These are phyloP conservation scores for Chloris gayana DNA, from an alignment of 176 grass and related monocot species.

Conservation along the genomic window DNA sequence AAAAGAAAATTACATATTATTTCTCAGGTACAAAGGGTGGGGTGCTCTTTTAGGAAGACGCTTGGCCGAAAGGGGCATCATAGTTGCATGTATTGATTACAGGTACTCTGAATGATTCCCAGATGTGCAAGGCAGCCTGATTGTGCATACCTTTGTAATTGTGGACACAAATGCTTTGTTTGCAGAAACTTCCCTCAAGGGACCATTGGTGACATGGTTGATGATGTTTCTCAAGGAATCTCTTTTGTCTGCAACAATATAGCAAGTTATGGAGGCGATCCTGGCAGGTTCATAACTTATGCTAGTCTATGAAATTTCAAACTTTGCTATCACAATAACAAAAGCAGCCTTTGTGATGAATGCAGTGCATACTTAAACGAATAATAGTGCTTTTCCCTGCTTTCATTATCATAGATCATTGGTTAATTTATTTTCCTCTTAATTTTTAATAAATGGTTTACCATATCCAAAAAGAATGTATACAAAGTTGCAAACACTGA, in stretches of 20 bases:
- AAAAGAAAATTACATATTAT: conserved; percentile 23
- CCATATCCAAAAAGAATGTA: conserved; percentile 17
- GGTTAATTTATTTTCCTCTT: neutral
- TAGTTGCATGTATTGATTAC: conserved; percentile 96
- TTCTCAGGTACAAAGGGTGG: conserved; percentile 92
- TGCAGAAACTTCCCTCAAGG: conserved; percentile 97
- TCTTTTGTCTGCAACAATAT: conserved; percentile 88
- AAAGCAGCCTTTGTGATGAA: neutral
- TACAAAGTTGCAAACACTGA: neutral
- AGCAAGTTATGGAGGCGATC: conserved; percentile 85
- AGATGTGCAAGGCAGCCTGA: conserved; percentile 10
- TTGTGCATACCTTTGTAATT: conserved; percentile 31
- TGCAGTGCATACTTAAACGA: neutral
- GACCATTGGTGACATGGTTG: conserved; percentile 87
- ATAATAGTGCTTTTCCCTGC: conserved; percentile 2
- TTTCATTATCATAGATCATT: neutral
- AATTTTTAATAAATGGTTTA: neutral
- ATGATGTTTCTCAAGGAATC: conserved; percentile 83
- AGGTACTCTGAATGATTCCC: conserved; percentile 51
- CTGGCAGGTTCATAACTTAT: conserved; percentile 65
- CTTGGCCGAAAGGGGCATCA: conserved; percentile 92
- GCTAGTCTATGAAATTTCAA: neutral
- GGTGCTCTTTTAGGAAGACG: conserved; percentile 93
- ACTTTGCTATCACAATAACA: neutral
- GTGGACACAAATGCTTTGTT: conserved; percentile 36